Evolutionary conservation across 805 yeast species (phyloP), one percentile per base, ranked within the genome.

Genomic region (Candida nonsorbophila): DNA sequence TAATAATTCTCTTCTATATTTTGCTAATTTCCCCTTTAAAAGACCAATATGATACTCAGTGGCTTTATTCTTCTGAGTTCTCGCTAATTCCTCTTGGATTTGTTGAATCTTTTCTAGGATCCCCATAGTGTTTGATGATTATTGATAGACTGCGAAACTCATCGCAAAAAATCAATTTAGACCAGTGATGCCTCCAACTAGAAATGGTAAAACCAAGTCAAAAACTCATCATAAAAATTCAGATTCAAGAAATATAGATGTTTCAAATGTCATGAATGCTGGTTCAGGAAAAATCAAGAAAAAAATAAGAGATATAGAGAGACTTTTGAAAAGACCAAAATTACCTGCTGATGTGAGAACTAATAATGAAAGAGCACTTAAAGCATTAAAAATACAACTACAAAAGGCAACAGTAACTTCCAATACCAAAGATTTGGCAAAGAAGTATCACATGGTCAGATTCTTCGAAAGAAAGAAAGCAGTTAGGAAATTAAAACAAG

Each of bases 21-120:
- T 71, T 7, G 98, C 98, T 24, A 92, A 72, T 54, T 90, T 92
- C 31, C 97, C 98, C 59, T 90, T 88, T 30, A 92, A 67, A 14
- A 90, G 72, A 40, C 98, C 97, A 49, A 90, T 71, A 55, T 90
- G 98, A 57, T 92, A 88, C 65, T 90, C 97, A 1, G 98, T 90
- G 39, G 98, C 97, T 61, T 90, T 90, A 53, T 90, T 90, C 67
- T 92, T 90, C 54, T 90, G 98, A 18, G 98, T 90, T 38, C 96
- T 73, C 19, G 95, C 76, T 69, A 90, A 78, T 57, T 90, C 98
- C 60, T 79, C 86, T 60, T 88, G 94, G 59, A 90, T 87, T 61
- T 79, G 85, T 36, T 78, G 78, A 45, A 87, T 87, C 51, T 85
- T 87, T 39, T 86, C 95, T 19, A 47, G 31, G 4, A 49, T 45